A percentile compares a stretch with the other conserved stretches of the same genome.
Evolutionary conservation across 1,284 basidiomycete genomes (phyloP).

Genomic region (Apiotrichum veenhuisii): DNA sequence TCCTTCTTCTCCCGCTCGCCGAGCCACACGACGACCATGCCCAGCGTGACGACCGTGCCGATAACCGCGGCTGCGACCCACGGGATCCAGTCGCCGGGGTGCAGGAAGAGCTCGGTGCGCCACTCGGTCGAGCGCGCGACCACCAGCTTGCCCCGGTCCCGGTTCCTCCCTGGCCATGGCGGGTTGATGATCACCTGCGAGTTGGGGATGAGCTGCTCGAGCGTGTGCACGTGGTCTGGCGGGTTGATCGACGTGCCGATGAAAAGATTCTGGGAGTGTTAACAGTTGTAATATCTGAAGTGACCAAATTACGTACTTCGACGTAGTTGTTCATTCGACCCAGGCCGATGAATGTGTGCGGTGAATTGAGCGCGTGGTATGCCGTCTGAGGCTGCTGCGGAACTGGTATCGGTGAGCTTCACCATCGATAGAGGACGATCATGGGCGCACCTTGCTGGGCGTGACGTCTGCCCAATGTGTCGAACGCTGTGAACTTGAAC

Average conservation of each 20-base stretch:
- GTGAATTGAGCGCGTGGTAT: conserved; percentile 82
- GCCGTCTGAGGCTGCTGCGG: conserved; percentile 88
- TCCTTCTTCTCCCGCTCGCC: conserved; percentile 93
- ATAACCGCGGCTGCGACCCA: conserved; percentile 88
- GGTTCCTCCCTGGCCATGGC: conserved; percentile 46
- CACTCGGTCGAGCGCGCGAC: conserved; percentile 55
- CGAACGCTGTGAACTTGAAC: conserved; percentile 95
- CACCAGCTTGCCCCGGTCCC: conserved; percentile 13
- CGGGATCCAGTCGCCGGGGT: conserved; percentile 95
- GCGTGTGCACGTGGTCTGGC: conserved; percentile 67
- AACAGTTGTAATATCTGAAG: neutral
- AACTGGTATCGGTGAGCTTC: conserved; percentile 53
- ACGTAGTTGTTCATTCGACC: conserved; percentile 99
- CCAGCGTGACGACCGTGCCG: conserved; percentile 68
- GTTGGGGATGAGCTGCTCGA: conserved; percentile 97
- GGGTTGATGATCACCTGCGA: conserved; percentile 94
- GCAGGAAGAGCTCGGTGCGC: conserved; percentile 84
- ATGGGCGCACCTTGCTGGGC: conserved; percentile 71
- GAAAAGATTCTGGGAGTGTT: conserved; percentile 64
- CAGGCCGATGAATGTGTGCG: conserved; percentile 93
- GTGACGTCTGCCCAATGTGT: conserved; percentile 82
- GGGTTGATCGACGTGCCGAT: conserved; percentile 79
- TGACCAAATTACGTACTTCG: conserved; percentile 55
- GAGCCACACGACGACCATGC: conserved; percentile 76
- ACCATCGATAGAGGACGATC: neutral